Base-by-base conservation (phyloP, 164 flowering plant species). In the Aristolochia californica region DNA sequence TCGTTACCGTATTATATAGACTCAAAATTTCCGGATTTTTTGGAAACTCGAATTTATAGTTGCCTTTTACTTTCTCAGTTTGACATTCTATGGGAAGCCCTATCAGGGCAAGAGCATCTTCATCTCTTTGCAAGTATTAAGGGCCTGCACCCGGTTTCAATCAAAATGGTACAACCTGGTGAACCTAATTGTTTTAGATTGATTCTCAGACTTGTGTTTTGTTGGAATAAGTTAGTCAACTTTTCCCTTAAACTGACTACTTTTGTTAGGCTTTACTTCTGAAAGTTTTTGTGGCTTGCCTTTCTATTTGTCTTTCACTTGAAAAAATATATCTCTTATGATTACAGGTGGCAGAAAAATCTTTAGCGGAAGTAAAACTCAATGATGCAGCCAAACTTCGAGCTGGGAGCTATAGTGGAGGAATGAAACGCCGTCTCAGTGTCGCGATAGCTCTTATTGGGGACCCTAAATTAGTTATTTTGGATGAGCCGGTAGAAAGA, bases 341-440 rank as follows among this genome's bases (percentile, higher is more conserved):
- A 15, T 47, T 65, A 63, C 70, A 89, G 99, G 77, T 80, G 53
- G 76, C 73, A 24, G 59, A 78, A 61, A 78, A 83, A 63, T 82
- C 85, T 60, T 63, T 94, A 43, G 91, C 67, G 16, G 90, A 88
- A 63, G 99, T 94, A 28, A 80, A 64, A 66, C 89, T 94, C 34
- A 71, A 73, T 3, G 76, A 78, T 43, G 73, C 91, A 43, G 84
- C 86, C 30, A 81, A 70, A 72, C 66, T 78, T 65, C 84, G 99
- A 77, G 80, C 93, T 48, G 87, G 94, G 57, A 88, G 91, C 63
- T 94, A 86, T 72, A 88, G 99, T 74, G 97, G 97, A 66, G 97
- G 99, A 67, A 94, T 88, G 96, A 94, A 74, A 64, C 96, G 97
- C 15, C 89, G 97, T n/a, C 88, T 85, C 0, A 85, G 88, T 74